A percentile compares a stretch with the other conserved stretches of the same genome.
phyloP scores from a whole-genome alignment of 2,329 filamentous ascomycete genomes.

The Scolecobasidium constrictum region DNA sequence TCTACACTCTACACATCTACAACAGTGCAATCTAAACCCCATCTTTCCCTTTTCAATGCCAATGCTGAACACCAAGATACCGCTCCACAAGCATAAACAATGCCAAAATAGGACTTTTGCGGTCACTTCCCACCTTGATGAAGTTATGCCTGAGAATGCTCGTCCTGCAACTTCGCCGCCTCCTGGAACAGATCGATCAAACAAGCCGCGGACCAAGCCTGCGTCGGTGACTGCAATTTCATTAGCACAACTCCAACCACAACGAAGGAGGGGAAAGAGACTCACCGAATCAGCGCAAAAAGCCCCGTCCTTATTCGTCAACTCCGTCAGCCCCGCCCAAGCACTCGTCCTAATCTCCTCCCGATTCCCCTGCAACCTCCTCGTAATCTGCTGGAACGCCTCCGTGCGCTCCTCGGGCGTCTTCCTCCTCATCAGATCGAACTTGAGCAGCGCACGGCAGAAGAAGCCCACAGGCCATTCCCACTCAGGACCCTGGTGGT shows the following conservation, averaged over 20 bases:
- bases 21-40: too few species aligned
- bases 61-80: too few species aligned
- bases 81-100: too few species aligned
- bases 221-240: conserved; percentile 64
- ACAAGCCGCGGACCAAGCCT: conserved; percentile 92
- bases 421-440: conserved; percentile 66
- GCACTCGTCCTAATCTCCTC: conserved; percentile 65
- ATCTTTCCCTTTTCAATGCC: too few species aligned
- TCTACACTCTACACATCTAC: too few species aligned
- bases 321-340: conserved; percentile 86
- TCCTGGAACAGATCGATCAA: conserved; percentile 96
- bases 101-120: too few species aligned
- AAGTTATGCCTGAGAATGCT: too few species aligned
- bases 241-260: conserved; percentile 18
- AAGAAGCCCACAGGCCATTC: conserved; percentile 96
- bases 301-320: conserved; percentile 83
- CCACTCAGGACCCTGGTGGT: conserved; percentile 98
- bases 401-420: conserved; percentile 62
- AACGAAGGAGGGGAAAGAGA: conserved; percentile 16
- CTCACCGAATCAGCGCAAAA: conserved; percentile 80
- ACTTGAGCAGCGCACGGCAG: conserved; percentile 79
- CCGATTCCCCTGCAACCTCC: conserved; percentile 73
- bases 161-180: conserved; percentile 40
- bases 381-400: conserved; percentile 88
- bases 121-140: too few species aligned